Evolutionary conservation across 768 basidiomycete species (phyloP).

Genomic region (Boletus subcaerulescens): DNA sequence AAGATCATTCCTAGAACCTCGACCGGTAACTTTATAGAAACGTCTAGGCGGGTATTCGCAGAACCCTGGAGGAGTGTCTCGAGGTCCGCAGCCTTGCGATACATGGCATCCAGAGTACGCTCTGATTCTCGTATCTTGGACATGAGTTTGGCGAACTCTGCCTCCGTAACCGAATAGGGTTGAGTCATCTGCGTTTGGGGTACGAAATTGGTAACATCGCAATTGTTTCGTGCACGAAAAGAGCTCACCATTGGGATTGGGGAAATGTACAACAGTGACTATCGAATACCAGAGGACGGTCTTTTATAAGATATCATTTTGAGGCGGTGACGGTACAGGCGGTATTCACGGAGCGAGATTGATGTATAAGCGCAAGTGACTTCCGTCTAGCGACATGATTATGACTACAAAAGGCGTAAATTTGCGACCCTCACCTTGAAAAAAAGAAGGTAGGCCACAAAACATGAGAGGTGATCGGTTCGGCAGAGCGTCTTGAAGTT

Average conservation of each 20-base stretch:
- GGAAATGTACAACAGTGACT: background rate
- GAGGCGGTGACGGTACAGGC: slow-evolving; percentile 9
- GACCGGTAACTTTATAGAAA: slow-evolving; percentile 22
- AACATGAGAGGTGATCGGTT: background rate
- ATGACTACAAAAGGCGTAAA: background rate
- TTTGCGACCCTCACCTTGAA: background rate
- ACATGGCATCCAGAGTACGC: slow-evolving; percentile 17
- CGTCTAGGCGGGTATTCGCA: background rate
- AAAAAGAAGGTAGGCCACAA: background rate
- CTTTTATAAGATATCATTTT: slow-evolving; percentile 13
- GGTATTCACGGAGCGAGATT: slow-evolving; percentile 14
- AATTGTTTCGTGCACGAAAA: background rate
- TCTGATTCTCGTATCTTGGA: slow-evolving; percentile 20
- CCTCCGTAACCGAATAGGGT: slow-evolving; percentile 3
- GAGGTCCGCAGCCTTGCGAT: slow-evolving; percentile 15
- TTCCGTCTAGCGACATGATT: background rate
- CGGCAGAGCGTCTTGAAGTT: too few species aligned
- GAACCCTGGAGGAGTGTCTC: slow-evolving; percentile 5
- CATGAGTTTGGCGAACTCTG: slow-evolving; percentile 18
- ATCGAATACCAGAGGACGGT: background rate
- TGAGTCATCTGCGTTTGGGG: slow-evolving; percentile 8
- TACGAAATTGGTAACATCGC: background rate
- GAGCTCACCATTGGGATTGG: slow-evolving; percentile 10
- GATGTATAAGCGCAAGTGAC: background rate
- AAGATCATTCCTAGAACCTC: slow-evolving; percentile 30